These are phyloP conservation scores for Solanum tarapatanum DNA, from an alignment of 257 asterid species.

Conservation along the genomic window DNA sequence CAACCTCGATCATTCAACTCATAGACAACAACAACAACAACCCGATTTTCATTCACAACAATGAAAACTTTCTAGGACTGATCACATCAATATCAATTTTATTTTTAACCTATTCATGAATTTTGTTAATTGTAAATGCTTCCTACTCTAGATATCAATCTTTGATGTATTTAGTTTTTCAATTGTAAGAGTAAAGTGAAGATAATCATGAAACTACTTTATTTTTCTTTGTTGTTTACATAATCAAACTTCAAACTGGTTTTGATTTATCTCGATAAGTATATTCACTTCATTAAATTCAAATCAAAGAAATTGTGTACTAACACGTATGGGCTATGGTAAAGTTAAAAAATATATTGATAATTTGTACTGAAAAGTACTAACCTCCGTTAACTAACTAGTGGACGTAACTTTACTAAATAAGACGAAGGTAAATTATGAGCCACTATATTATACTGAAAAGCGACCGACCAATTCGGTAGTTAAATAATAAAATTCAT, in stretches of 20 bases:
- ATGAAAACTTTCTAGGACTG: neutral
- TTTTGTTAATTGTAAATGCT: neutral
- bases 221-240: neutral
- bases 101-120: neutral
- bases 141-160: neutral
- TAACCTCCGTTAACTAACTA: too few species aligned
- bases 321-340: too few species aligned
- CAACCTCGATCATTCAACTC: slow-evolving; percentile 2
- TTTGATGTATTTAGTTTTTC: neutral
- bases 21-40: slow-evolving; percentile 10
- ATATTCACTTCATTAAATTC: neutral
- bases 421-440: too few species aligned
- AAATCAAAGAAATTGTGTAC: neutral
- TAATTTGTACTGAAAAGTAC: too few species aligned
- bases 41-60: slow-evolving; percentile 36
- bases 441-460: too few species aligned
- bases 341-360: too few species aligned
- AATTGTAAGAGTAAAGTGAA: neutral
- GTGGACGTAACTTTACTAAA: too few species aligned
- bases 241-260: neutral
- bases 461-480: too few species aligned
- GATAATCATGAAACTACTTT: neutral
- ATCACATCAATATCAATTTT: neutral
- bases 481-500: too few species aligned
- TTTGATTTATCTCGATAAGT: too few species aligned